phyloP scores from a whole-genome alignment of 768 basidiomycete species.

The Lentinula aciculospora region DNA sequence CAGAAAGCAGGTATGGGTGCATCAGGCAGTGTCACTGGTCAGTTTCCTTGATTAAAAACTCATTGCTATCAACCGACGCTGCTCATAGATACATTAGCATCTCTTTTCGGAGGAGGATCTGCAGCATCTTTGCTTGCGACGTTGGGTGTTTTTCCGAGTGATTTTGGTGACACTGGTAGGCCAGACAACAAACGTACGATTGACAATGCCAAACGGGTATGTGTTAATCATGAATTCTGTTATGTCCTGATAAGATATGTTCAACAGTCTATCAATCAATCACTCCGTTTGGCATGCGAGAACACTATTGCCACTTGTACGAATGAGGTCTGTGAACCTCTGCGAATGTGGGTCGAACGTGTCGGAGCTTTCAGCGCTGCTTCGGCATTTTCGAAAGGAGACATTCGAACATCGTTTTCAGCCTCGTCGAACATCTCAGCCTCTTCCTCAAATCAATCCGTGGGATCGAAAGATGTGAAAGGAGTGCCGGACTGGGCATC shows the following conservation, averaged over 20 bases:
- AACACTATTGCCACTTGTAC: neutral
- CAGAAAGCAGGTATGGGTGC: conserved; percentile 26
- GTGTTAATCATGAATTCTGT: neutral
- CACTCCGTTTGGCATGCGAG: conserved; percentile 5
- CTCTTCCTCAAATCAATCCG: conserved; percentile 1
- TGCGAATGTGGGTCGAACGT: conserved; percentile 5
- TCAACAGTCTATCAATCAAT: conserved; percentile 4
- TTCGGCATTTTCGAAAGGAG: neutral
- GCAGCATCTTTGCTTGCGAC: conserved; percentile 7
- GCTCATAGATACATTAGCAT: conserved; percentile 15
- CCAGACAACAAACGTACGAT: conserved; percentile 7
- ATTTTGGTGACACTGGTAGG: neutral
- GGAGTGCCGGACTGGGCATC: conserved; percentile 36
- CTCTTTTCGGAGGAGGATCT: conserved; percentile 1
- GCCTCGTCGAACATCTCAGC: neutral
- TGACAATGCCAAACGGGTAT: conserved; percentile 8
- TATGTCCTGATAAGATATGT: neutral
- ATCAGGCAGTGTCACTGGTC: conserved; percentile 51
- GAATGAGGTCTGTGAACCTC: conserved; percentile 4
- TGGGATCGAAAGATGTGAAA: conserved; percentile 10
- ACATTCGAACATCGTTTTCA: neutral
- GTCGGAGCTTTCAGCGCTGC: conserved; percentile 3
- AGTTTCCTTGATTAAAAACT: conserved; percentile 24
- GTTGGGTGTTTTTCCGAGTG: neutral
- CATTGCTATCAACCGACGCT: conserved; percentile 23